phyloP scores from a whole-genome alignment of 2,329 filamentous ascomycete species.

The Clonostachys rosea region DNA sequence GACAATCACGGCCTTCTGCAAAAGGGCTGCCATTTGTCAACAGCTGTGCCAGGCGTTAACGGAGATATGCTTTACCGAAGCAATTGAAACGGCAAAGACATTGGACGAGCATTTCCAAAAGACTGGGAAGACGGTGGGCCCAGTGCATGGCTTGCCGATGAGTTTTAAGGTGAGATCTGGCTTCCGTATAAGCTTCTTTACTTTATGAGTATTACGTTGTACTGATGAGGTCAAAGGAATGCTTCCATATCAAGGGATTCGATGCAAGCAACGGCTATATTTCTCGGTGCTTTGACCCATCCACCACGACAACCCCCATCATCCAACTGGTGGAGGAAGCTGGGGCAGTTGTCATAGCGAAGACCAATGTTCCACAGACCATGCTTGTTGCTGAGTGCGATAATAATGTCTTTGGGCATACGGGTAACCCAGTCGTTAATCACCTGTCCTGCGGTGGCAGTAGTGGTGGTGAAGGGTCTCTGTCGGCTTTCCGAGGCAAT shows the following conservation, averaged over 20 bases:
- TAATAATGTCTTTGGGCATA: conserved; percentile 61
- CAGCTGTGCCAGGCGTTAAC: conserved; percentile 17
- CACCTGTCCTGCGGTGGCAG: conserved; percentile 58
- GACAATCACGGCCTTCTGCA: too few relatives aligned
- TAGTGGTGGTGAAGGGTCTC: conserved; percentile 62
- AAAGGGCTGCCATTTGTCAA: too few relatives aligned
- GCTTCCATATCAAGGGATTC: conserved; percentile 57
- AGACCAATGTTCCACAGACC: conserved; percentile 55
- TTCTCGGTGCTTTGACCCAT: conserved; percentile 55
- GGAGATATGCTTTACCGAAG: conserved; percentile 50
- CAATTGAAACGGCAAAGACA: conserved; percentile 37
- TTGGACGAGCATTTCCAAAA: conserved; percentile 43
- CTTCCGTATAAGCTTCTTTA: neutral
- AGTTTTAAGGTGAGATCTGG: conserved; percentile 36
- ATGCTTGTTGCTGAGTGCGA: conserved; percentile 67
- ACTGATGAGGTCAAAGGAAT: conserved; percentile 47
- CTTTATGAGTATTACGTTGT: too few relatives aligned
- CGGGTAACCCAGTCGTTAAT: conserved; percentile 56
- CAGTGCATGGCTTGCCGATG: conserved; percentile 61
- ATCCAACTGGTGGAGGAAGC: conserved; percentile 33
- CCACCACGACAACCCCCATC: conserved; percentile 30
- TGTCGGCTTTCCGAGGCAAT: conserved; percentile 56
- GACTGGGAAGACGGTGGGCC: conserved; percentile 46
- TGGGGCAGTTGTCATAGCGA: conserved; percentile 51
- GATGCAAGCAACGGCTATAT: conserved; percentile 62